These are phyloP conservation scores for Trichoderma afroharzianum DNA, from an alignment of 2,329 filamentous ascomycete species.

Conservation along the genomic window DNA sequence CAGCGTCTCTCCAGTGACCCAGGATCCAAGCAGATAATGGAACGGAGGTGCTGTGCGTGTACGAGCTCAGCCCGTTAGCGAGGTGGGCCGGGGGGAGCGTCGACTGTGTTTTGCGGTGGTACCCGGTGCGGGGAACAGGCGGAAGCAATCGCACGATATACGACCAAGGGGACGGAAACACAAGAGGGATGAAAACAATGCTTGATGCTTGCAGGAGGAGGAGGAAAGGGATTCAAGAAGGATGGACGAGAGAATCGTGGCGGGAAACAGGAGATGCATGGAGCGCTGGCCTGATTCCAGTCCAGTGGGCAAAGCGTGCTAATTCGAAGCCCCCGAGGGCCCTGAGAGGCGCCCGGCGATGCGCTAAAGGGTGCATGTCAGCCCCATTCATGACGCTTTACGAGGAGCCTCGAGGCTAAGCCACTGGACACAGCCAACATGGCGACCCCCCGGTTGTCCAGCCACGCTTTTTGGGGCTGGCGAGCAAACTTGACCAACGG, in stretches of 20 bases:
- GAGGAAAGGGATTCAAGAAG: background rate
- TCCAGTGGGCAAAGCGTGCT: background rate
- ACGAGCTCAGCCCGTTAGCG: slow-evolving; percentile 13
- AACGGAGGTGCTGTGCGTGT: background rate
- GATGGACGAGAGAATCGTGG: background rate
- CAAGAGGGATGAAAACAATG: background rate
- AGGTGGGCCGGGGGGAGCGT: slow-evolving; percentile 4
- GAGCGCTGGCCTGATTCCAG: background rate
- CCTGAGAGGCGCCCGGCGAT: slow-evolving; percentile 6
- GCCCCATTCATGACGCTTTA: slow-evolving; percentile 13
- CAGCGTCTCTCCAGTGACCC: slow-evolving; percentile 14
- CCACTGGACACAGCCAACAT: slow-evolving; percentile 13
- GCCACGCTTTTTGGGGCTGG: background rate
- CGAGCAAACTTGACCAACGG: background rate
- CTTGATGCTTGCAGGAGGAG: background rate
- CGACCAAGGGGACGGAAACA: background rate
- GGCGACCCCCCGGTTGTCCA: background rate
- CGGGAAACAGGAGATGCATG: background rate
- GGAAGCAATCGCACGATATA: background rate
- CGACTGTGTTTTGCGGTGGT: background rate
- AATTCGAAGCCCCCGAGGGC: background rate
- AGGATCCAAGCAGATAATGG: slow-evolving; percentile 11
- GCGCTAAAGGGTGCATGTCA: slow-evolving; percentile 8
- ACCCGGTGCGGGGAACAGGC: background rate
- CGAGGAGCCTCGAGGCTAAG: slow-evolving; percentile 7